A percentile compares a stretch with the other conserved stretches of the same genome.
Evolutionary conservation across 768 basidiomycete species (phyloP).

Genomic region (Asterophora lycoperdoides): DNA sequence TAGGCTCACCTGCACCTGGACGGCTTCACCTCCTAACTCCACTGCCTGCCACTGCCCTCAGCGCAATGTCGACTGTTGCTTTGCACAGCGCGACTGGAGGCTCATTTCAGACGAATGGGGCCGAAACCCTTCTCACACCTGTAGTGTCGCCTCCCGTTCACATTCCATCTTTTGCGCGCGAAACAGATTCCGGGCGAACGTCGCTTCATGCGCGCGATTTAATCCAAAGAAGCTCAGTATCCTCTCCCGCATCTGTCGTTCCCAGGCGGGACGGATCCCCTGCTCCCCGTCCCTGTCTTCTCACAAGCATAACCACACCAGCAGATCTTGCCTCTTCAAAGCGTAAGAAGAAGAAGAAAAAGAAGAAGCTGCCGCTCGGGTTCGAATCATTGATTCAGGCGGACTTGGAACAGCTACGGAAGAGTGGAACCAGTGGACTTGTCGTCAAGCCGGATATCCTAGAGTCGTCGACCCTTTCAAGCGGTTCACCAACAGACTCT

Average conservation of each 20-base stretch:
- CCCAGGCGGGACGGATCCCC: background rate
- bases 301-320: background rate
- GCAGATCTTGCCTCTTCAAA: background rate
- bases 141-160: background rate
- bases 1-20: background rate
- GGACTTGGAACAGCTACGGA: conserved; percentile 16
- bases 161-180: background rate
- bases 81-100: background rate
- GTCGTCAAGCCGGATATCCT: conserved; percentile 6
- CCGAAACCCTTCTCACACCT: background rate
- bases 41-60: no score
- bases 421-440: conserved; percentile 1
- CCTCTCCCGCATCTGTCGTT: background rate
- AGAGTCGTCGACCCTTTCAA: conserved; percentile 1
- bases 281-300: background rate
- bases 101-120: background rate
- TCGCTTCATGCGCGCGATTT: background rate
- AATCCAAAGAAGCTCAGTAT: background rate
- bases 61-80: background rate
- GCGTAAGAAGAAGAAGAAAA: conserved; percentile 11
- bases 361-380: conserved; percentile 10
- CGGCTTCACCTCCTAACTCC: background rate
- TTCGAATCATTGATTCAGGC: conserved; percentile 13
- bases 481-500: background rate
- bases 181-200: background rate